These are phyloP conservation scores for Starmerella apicola DNA, from an alignment of 805 yeast genomes.

Conservation along the genomic window DNA sequence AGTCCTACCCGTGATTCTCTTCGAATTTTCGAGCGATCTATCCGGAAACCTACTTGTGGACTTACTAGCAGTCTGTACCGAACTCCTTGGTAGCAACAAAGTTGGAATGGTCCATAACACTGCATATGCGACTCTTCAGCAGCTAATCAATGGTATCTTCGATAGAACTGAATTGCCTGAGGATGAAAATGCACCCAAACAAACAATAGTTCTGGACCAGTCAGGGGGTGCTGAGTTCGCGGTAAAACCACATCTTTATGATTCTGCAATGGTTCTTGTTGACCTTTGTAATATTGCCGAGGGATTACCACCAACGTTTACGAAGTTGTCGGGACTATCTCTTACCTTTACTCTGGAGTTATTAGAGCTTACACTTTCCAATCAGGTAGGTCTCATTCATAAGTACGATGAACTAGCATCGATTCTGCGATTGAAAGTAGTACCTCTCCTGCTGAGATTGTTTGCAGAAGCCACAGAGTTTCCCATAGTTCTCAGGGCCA, in stretches of 20 bases:
- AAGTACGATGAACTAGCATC: slow-evolving; percentile 52
- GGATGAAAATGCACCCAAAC: not conserved
- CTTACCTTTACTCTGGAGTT: slow-evolving; percentile 69
- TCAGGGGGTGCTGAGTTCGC: slow-evolving; percentile 30
- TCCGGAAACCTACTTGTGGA: slow-evolving; percentile 44
- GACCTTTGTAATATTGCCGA: slow-evolving; percentile 64
- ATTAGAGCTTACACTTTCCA: slow-evolving; percentile 61
- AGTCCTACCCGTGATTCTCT: slow-evolving; percentile 62
- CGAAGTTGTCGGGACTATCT: slow-evolving; percentile 42
- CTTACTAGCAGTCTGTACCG: slow-evolving; percentile 55
- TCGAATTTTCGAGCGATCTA: slow-evolving; percentile 45
- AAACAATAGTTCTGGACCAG: slow-evolving; percentile 13
- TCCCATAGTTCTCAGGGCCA: slow-evolving; percentile 59
- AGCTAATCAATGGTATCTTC: slow-evolving; percentile 62
- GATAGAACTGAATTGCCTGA: slow-evolving; percentile 41
- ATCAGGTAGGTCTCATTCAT: slow-evolving; percentile 45
- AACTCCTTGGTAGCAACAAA: slow-evolving; percentile 55
- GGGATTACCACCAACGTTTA: slow-evolving; percentile 41
- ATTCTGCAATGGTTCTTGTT: slow-evolving; percentile 54
- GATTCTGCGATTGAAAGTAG: slow-evolving; percentile 52
- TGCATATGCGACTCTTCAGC: slow-evolving; percentile 87
- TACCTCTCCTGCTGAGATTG: slow-evolving; percentile 62
- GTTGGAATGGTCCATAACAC: slow-evolving; percentile 73
- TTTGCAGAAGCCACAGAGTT: slow-evolving; percentile 48
- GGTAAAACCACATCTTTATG: slow-evolving; percentile 46